phyloP scores from a whole-genome alignment of 192 early-diverging fungal genomes.

The Helicostylum pulchrum region DNA sequence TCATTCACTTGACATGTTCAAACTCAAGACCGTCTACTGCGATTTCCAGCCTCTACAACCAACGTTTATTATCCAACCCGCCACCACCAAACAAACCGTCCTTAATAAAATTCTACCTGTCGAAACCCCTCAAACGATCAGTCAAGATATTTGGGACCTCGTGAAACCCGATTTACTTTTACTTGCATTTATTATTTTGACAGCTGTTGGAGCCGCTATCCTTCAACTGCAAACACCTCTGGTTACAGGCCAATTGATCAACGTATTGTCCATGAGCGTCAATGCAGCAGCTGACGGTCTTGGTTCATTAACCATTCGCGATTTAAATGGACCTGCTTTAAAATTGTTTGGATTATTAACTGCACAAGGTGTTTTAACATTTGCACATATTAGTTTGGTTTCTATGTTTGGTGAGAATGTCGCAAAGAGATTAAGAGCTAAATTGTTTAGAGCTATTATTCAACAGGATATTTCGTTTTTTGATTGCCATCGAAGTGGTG shows the following conservation, averaged over 20 bases:
- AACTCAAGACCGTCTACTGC: not conserved
- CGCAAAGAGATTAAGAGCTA: constrained; percentile 45
- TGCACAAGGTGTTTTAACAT: constrained; percentile 57
- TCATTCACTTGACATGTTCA: not conserved
- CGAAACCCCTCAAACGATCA: not conserved
- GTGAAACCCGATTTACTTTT: constrained; percentile 54
- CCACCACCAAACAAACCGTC: not conserved
- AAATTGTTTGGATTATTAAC: constrained; percentile 53
- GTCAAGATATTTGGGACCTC: constrained; percentile 38
- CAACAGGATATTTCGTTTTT: constrained; percentile 62
- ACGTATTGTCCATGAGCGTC: constrained; percentile 46
- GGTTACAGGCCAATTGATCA: constrained; percentile 58
- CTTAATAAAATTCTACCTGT: not conserved
- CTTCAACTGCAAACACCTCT: constrained; percentile 53
- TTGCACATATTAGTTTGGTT: constrained; percentile 61
- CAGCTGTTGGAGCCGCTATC: constrained; percentile 56
- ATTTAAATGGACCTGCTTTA: constrained; percentile 43
- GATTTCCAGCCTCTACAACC: not conserved
- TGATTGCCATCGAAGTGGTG: constrained; percentile 50
- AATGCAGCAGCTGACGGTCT: not conserved
- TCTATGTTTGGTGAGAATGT: constrained; percentile 60
- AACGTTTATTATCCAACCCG: not conserved
- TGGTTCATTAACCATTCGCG: constrained; percentile 22
- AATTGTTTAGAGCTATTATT: constrained; percentile 50
- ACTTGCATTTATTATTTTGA: constrained; percentile 46